These are phyloP conservation scores for Scenedesmus sp. DNA, from an alignment of 163 green algal genomes.

Conservation along the genomic window DNA sequence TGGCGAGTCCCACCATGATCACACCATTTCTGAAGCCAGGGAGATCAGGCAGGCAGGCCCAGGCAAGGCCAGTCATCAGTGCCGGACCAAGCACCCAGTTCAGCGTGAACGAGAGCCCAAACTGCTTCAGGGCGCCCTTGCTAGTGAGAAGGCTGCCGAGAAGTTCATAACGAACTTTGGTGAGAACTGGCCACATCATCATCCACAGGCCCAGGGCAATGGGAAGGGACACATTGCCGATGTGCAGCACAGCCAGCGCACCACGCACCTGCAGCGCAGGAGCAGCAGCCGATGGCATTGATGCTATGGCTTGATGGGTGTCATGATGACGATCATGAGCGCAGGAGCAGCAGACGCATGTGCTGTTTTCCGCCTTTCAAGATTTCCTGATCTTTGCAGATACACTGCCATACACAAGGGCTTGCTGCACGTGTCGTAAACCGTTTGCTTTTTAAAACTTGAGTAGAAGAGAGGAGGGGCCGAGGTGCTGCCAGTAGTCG, in stretches of 20 bases:
- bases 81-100: conserved; percentile 71
- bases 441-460: too few species aligned
- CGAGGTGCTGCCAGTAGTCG: too few species aligned
- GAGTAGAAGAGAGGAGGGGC: too few species aligned
- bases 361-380: background rate
- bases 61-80: conserved; percentile 72
- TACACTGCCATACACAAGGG: too few species aligned
- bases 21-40: conserved; percentile 60
- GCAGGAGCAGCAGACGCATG: background rate
- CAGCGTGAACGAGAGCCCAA: conserved; percentile 54
- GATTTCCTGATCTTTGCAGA: too few species aligned
- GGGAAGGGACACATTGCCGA: conserved; percentile 62
- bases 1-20: conserved; percentile 63
- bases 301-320: too few species aligned
- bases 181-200: conserved; percentile 72
- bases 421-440: too few species aligned
- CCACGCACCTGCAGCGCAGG: conserved; percentile 1
- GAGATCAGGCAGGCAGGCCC: conserved; percentile 66
- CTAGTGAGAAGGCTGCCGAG: conserved; percentile 50
- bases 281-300: background rate
- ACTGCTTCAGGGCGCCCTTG: conserved; percentile 39
- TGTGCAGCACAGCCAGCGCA: conserved; percentile 36
- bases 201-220: conserved; percentile 68
- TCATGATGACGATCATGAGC: background rate
- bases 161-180: conserved; percentile 68